Evolutionary conservation across 257 asterid genomes (phyloP).

Genomic region (Rubia yunnanensis): DNA sequence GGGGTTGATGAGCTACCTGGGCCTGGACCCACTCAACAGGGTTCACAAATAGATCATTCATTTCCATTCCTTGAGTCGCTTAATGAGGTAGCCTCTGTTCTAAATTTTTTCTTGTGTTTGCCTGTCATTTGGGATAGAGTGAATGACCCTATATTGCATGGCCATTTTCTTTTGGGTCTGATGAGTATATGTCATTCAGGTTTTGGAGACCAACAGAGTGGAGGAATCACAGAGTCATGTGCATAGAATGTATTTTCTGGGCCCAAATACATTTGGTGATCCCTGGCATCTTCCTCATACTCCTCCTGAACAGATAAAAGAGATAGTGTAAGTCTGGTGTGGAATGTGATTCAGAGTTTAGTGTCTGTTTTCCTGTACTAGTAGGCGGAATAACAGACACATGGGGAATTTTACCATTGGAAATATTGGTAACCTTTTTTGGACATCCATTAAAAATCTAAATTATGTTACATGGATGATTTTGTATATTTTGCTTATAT

Average conservation of each 20-base stretch:
- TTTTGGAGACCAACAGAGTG: constrained; percentile 92
- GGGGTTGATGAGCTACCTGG: constrained; percentile 93
- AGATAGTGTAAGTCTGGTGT: constrained; percentile 68
- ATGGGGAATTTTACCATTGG: too few species aligned
- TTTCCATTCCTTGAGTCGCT: constrained; percentile 96
- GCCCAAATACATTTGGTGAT: constrained; percentile 85
- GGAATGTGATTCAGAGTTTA: not conserved
- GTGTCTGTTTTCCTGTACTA: constrained; percentile 8
- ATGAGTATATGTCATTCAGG: constrained; percentile 44
- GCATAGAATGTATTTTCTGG: constrained; percentile 91
- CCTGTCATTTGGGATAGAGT: too few species aligned
- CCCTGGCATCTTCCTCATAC: constrained; percentile 99
- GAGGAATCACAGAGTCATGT: constrained; percentile 98
- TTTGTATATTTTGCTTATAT: not conserved
- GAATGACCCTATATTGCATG: not conserved
- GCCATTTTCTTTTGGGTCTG: not conserved
- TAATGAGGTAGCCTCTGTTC: constrained; percentile 53
- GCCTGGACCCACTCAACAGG: constrained; percentile 87
- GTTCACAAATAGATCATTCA: constrained; percentile 95
- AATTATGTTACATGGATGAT: too few species aligned
- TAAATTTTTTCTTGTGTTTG: not conserved
- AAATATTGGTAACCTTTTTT: not conserved
- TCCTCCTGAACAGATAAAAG: constrained; percentile 89
- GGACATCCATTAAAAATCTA: not conserved
- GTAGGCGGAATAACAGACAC: too few species aligned